Evolutionary conservation across 257 asterid genomes (phyloP).

Genomic region (Craterostigma plantagineum): DNA sequence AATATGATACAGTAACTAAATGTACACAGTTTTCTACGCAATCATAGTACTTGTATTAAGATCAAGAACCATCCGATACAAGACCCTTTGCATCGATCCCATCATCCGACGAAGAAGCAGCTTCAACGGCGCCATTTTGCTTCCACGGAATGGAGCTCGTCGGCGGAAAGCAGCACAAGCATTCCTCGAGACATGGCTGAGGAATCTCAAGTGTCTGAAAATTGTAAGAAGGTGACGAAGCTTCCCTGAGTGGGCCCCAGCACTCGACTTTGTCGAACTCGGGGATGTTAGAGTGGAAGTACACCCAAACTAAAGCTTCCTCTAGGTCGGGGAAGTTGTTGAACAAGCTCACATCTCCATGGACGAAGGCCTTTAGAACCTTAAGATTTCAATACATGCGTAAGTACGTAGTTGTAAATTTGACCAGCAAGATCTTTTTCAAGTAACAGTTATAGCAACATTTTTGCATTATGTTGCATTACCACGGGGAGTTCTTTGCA

Average conservation of each 20-base stretch:
- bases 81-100: too few species aligned
- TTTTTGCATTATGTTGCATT: background rate
- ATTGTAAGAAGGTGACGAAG: constrained; percentile 5
- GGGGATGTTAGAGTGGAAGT: constrained; percentile 77
- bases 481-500: constrained; percentile 5
- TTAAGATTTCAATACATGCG: too few species aligned
- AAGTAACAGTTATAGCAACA: too few species aligned
- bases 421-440: too few species aligned
- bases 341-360: constrained; percentile 54
- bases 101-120: too few species aligned
- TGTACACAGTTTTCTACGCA: too few species aligned
- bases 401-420: too few species aligned
- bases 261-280: constrained; percentile 80
- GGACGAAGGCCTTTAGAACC: constrained; percentile 82
- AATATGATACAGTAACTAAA: too few species aligned
- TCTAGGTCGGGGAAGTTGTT: constrained; percentile 54
- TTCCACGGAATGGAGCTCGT: constrained; percentile 55
- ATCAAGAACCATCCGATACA: too few species aligned
- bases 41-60: too few species aligned
- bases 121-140: background rate
- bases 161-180: constrained; percentile 68
- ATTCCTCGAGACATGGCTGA: constrained; percentile 34
- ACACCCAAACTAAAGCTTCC: constrained; percentile 71
- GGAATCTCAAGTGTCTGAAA: constrained; percentile 7
- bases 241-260: constrained; percentile 79